Evolutionary conservation across 2,329 filamentous ascomycete species (phyloP).

Genomic region (Plectosphaerella sp.): DNA sequence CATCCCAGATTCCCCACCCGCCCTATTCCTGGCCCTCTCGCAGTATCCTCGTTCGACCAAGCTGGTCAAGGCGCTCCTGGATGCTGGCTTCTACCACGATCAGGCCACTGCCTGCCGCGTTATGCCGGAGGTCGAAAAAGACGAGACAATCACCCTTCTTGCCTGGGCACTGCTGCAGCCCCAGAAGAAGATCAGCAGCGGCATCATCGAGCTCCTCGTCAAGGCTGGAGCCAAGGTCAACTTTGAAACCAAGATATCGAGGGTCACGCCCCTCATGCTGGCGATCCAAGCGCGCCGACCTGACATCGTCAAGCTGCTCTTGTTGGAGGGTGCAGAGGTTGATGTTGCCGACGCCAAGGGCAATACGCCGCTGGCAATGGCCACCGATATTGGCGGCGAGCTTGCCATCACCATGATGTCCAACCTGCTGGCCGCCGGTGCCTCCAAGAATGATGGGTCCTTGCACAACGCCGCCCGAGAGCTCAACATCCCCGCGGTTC

Average conservation of each 20-base stretch:
- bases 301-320: slow-evolving; percentile 53
- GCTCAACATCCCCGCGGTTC: slow-evolving; percentile 52
- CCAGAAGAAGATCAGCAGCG: slow-evolving; percentile 57
- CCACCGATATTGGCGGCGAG: slow-evolving; percentile 50
- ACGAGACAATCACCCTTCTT: slow-evolving; percentile 53
- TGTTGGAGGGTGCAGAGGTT: slow-evolving; percentile 55
- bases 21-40: slow-evolving; percentile 47
- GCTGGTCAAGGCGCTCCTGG: slow-evolving; percentile 48
- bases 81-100: slow-evolving; percentile 57
- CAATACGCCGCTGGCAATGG: slow-evolving; percentile 57
- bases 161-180: slow-evolving; percentile 59
- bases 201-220: slow-evolving; percentile 54
- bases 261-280: slow-evolving; percentile 54
- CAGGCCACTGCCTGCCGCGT: slow-evolving; percentile 40
- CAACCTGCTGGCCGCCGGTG: slow-evolving; percentile 49
- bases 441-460: slow-evolving; percentile 59
- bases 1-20: slow-evolving; percentile 36
- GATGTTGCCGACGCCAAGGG: slow-evolving; percentile 53
- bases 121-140: slow-evolving; percentile 39
- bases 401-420: slow-evolving; percentile 49
- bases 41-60: slow-evolving; percentile 50
- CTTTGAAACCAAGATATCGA: slow-evolving; percentile 45
- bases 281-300: slow-evolving; percentile 51
- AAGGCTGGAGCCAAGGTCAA: slow-evolving; percentile 52
- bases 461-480: slow-evolving; percentile 60